These are phyloP conservation scores for Ceratocystis alfenasii DNA, from an alignment of 2,329 filamentous ascomycete species.

Conservation along the genomic window DNA sequence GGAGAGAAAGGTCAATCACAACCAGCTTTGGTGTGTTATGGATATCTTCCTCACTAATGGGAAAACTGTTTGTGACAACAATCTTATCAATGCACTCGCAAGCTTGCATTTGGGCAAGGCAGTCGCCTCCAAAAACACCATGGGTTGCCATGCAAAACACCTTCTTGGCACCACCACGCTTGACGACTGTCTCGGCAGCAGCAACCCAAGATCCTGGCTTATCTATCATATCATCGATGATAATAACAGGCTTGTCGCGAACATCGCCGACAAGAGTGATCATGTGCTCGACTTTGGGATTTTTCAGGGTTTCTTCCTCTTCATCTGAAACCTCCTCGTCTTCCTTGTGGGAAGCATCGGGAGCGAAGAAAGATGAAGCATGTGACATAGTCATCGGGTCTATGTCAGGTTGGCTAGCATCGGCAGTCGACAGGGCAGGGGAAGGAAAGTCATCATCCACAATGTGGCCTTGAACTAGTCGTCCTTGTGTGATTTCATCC, in stretches of 20 bases:
- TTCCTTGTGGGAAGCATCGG: constrained; percentile 61
- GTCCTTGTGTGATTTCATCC: constrained; percentile 79
- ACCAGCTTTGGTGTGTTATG: constrained; percentile 69
- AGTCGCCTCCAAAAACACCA: constrained; percentile 82
- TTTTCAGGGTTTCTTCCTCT: constrained; percentile 77
- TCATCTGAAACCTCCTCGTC: constrained; percentile 76
- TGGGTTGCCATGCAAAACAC: constrained; percentile 98
- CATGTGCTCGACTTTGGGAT: constrained; percentile 77
- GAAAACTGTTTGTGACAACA: constrained; percentile 94
- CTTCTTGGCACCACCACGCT: constrained; percentile 78
- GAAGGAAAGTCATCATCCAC: constrained; percentile 89
- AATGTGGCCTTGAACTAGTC: constrained; percentile 85
- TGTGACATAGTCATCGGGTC: constrained; percentile 72
- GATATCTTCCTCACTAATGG: constrained; percentile 64
- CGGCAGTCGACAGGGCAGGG: constrained; percentile 57
- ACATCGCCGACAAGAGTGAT: constrained; percentile 97
- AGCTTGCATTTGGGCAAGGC: constrained; percentile 75
- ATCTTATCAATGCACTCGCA: constrained; percentile 92
- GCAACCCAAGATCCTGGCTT: constrained; percentile 95
- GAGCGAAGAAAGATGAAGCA: constrained; percentile 68
- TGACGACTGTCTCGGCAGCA: constrained; percentile 90
- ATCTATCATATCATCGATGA: constrained; percentile 98
- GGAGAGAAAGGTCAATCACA: constrained; percentile 74
- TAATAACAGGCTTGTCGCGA: constrained; percentile 73
- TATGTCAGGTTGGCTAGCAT: constrained; percentile 53